Base-by-base conservation (phyloP, 306 rosid genomes). In the Alnus glutinosa region DNA sequence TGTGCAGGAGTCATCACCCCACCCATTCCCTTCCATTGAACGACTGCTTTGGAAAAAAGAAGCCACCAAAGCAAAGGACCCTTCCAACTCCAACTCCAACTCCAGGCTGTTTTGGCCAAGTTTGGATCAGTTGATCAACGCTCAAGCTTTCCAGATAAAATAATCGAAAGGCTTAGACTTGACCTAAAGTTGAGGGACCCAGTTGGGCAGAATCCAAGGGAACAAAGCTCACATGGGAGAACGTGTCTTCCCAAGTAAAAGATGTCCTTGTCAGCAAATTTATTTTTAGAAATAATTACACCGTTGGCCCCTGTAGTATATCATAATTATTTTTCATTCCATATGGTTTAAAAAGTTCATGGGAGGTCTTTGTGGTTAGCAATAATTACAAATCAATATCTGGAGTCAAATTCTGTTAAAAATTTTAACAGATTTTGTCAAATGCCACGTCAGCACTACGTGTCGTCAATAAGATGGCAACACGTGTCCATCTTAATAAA, bases 161-260 rank as follows among this genome's bases (percentile, higher is more conserved):
- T 12, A 71, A 72, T 23, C 51, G 0, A 47, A 57, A 63, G 70
- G 77, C 19, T 67, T 55, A 50, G 71, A 42, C 5, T 49, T 49
- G 71, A 73, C 37, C 71, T 19, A 1, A 61, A 16, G 10, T 2
- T 2, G 70, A 42, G 74, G 90, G 89, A 2, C 75, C 87, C 86
- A 73, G 7, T 1, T 1, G 30, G 8, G 48, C 55, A 52, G 79
- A 72, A 83, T 77, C 19, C 46, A 57, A 77, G 79, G 88, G 86
- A 87, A 85, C 89, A 89, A 37, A 55, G 18, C 55, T 76, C 96
- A 92, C 97, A 86, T 92, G 97, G 85, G 79, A 39, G 79, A 89
- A 88, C 96, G 61, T 92, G 95, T 61, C 52, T 5, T 42, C 39
- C 68, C 50, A 19, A 37, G 13, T 10, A 13, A 58, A 54, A 73